Evolutionary conservation across 1,284 basidiomycete species (phyloP), one percentile per base, ranked within the genome.

Genomic region (Malassezia dermatis): DNA sequence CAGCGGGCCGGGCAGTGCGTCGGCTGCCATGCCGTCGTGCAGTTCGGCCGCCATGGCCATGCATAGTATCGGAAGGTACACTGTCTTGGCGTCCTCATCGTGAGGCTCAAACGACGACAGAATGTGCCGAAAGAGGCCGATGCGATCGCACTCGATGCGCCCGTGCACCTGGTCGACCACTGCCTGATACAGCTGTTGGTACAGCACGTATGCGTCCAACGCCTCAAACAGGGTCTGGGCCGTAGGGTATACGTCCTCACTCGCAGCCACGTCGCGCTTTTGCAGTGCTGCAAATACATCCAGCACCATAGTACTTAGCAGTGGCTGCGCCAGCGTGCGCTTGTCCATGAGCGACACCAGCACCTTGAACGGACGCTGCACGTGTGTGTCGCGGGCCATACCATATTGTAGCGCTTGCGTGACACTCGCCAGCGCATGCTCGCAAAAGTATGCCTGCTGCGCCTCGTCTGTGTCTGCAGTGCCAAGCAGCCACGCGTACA

Each of bases 261-360:
- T 46, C 19, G 31, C 24, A 35, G 78, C 77, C 35, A 79, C 82
- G 19, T 39, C 37, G 10, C n/a, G 37, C 37, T 35, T 6, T 15
- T 39, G 37, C 11, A 32, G 78, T 2, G 86, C 82, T 49, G 80
- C 82, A 69, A 93, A 83, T 0, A 86, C 80, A 61, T 94, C 87
- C 53, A 88, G 82, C 4, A 88, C 82, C 31, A 95, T 77, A 1
- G 78, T 79, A 42, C 87, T 83, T 0, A 89, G 91, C 24, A 98
- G 76, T 0, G 82, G 80, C 17, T 82, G 82, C 0, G 93, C 93
- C 48, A 98, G 85, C 75, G 95, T 90, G 86, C 89, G 95, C 75
- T 94, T 94, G 76, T 99, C 94, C 60, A 96, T 78, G 15, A 98
- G 76, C 0, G 90, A 91, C 26, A 96, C 84, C 73, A 95, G 93